These are phyloP conservation scores for Septoria petroselini DNA, from an alignment of 2,329 filamentous ascomycete species.

Conservation along the genomic window DNA sequence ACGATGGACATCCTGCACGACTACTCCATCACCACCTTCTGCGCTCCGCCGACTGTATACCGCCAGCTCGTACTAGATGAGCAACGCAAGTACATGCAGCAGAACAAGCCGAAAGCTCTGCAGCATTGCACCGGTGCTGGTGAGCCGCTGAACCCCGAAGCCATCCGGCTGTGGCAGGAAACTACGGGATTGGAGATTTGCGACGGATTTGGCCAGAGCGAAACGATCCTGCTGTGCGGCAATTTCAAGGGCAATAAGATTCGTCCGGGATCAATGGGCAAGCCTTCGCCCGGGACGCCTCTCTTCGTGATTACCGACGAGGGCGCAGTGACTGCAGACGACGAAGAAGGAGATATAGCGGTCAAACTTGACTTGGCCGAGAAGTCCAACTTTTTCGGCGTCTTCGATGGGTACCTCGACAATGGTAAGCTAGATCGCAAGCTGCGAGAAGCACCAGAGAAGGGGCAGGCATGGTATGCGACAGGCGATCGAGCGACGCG, in stretches of 20 bases:
- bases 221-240: slow-evolving; percentile 42
- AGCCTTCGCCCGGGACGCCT: slow-evolving; percentile 40
- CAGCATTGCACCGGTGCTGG: slow-evolving; percentile 42
- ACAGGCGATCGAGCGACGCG: slow-evolving; percentile 69
- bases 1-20: slow-evolving; percentile 38
- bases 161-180: slow-evolving; percentile 40
- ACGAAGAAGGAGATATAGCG: slow-evolving; percentile 42
- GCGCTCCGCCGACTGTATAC: slow-evolving; percentile 44
- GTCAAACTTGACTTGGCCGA: slow-evolving; percentile 26
- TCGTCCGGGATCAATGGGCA: slow-evolving; percentile 43
- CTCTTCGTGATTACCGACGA: slow-evolving; percentile 37
- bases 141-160: slow-evolving; percentile 43
- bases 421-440: slow-evolving; percentile 29
- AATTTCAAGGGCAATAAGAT: slow-evolving; percentile 40
- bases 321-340: slow-evolving; percentile 32
- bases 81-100: slow-evolving; percentile 31
- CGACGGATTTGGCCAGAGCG: slow-evolving; percentile 45
- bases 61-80: slow-evolving; percentile 42
- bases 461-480: slow-evolving; percentile 33
- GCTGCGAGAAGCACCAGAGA: slow-evolving; percentile 13
- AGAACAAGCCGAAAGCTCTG: slow-evolving; percentile 34
- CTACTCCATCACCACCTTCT: slow-evolving; percentile 44
- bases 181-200: slow-evolving; percentile 40
- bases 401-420: slow-evolving; percentile 34
- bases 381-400: slow-evolving; percentile 29